A percentile compares a stretch with the other conserved stretches of the same genome.
Conservation (phyloP, 176 grass and related monocot species). For the Typha latifolia region DNA sequence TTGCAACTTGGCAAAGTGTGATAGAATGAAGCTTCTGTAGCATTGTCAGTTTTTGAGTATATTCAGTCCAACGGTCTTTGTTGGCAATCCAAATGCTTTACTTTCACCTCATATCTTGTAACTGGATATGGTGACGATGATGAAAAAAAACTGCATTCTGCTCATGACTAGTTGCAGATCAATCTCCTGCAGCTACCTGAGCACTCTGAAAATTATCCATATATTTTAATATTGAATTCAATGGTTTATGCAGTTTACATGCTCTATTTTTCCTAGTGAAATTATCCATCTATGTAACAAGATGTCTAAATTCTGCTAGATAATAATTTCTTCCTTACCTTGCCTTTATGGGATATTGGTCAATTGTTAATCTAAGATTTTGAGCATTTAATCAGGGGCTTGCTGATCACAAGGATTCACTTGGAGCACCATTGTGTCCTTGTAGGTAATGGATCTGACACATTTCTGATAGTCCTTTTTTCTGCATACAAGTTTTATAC, state of each 20-base stretch:
- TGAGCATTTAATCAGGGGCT: slow-evolving; percentile 44
- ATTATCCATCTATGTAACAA: neutral
- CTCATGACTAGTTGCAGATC: neutral
- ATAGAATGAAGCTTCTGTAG: no score
- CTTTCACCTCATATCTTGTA: neutral
- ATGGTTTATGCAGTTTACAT: neutral
- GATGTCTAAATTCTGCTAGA: neutral
- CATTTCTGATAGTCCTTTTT: neutral
- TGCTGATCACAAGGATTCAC: slow-evolving; percentile 81
- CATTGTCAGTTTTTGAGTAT: no score
- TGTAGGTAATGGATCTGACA: slow-evolving; percentile 59
- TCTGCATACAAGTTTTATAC: neutral
- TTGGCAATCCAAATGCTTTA: neutral
- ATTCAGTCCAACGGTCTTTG: neutral
- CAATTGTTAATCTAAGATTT: neutral
- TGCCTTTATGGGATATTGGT: neutral
- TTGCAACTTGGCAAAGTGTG: no score
- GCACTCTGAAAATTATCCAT: neutral
- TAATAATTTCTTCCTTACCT: neutral
- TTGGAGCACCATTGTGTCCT: slow-evolving; percentile 89
- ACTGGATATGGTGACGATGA: neutral
- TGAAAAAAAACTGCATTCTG: neutral
- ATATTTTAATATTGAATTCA: no score
- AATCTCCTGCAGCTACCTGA: neutral
- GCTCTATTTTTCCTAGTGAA: neutral